Evolutionary conservation across 192 early-diverging fungal species (phyloP), one percentile per base, ranked within the genome.

Genomic region (Backusella australiensis): DNA sequence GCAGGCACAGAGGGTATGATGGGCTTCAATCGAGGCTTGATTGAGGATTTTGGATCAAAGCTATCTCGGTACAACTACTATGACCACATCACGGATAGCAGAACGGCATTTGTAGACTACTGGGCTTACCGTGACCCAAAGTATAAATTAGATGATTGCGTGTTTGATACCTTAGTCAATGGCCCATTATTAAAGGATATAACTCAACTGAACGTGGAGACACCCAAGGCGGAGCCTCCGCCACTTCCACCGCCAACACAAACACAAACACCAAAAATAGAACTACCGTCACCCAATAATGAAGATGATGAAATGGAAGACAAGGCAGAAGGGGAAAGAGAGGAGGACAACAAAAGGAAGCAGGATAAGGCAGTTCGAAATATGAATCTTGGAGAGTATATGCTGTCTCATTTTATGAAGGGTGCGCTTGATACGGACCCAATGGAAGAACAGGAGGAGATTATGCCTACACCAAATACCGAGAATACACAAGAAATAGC

Each of bases 81-180:
- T 41, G 35, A 69, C n/a, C 21, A 23, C 21, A 23, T 69, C 3
- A 35, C 34, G 7, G 35, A 35, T 41, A 69, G 11, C 8, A 14
- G 19, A 6, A 67, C 66, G 17, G 35, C 21, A 1, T 26, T n/a
- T 39, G 38, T 69, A 23, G 68, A 69, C 21, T 69, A 69, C 21
- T 69, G 68, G 68, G 12, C n/a, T 12, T 69, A 69, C 21, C 68
- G 68, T 9, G 68, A 69, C 21, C 68, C 68, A 12, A 69, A 63
- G 4, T 14, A 29, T 63, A 63, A 63, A 26, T 29, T 63, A 26
- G 56, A 29, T 26, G 56, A 32, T 14, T n/a, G 23, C 23, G 9
- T 63, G 11, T 63, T 63, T 63, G 56, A 63, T 63, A 63, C 11
- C 12, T 29, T 63, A 2, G 56, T 63, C 21, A 63, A 63, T 63